Evolutionary conservation across 306 rosid genomes (phyloP).

Genomic region (Cicer yamashitae): DNA sequence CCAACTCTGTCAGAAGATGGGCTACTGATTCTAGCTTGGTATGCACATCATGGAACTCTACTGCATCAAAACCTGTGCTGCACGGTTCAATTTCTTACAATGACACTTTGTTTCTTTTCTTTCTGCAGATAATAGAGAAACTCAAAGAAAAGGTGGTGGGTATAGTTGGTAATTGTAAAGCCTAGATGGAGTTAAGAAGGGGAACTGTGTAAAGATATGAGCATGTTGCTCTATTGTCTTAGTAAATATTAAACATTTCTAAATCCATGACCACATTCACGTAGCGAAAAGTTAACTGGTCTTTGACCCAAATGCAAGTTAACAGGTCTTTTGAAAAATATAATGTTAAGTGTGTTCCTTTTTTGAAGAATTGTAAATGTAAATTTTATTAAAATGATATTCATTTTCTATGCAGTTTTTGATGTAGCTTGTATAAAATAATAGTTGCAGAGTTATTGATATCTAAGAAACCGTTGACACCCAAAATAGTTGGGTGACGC

Average conservation of each 20-base stretch:
- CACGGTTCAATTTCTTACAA: constrained; percentile 28
- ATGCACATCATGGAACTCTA: constrained; percentile 43
- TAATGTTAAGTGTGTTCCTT: constrained; percentile 2
- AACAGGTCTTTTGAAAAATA: background rate
- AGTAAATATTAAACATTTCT: background rate
- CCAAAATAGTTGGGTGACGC: background rate
- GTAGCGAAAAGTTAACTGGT: constrained; percentile 10
- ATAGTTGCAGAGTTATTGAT: background rate
- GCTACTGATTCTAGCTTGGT: constrained; percentile 62
- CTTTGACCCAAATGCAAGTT: background rate
- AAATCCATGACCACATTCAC: constrained; percentile 24
- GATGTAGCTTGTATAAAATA: background rate
- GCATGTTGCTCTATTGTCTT: constrained; percentile 11
- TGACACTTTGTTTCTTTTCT: constrained; percentile 33
- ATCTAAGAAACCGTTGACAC: background rate
- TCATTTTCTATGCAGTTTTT: background rate
- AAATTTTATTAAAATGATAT: background rate
- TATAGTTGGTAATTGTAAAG: constrained; percentile 44
- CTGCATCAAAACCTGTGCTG: constrained; percentile 20
- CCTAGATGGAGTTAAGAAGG: constrained; percentile 30
- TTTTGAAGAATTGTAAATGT: constrained; percentile 7
- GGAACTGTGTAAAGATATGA: background rate
- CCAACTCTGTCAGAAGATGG: constrained; percentile 69
- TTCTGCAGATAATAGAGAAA: constrained; percentile 61
- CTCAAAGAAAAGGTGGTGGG: constrained; percentile 49